Conservation (phyloP, 2,329 filamentous ascomycete genomes). For the Fusarium xylarioides region DNA sequence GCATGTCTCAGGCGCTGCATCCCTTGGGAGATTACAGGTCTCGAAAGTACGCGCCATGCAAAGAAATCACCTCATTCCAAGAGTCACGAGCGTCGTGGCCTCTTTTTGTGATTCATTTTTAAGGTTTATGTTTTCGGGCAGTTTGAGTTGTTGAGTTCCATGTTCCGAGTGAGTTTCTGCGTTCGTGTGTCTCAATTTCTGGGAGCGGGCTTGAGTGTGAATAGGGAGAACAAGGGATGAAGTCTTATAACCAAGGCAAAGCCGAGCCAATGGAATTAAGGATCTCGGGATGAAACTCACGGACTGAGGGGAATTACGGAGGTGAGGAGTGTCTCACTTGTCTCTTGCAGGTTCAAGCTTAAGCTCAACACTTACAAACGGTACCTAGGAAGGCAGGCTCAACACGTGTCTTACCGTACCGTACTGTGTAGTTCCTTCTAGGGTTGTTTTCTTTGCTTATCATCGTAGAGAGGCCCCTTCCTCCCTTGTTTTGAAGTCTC, state of each 20-base stretch:
- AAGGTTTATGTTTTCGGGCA: slow-evolving; percentile 14
- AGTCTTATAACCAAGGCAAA: background rate
- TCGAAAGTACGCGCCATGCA: background rate
- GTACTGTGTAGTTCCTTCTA: background rate
- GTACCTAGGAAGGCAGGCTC: background rate
- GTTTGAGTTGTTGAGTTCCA: background rate
- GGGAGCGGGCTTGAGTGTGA: background rate
- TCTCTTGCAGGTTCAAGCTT: background rate
- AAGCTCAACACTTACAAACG: background rate
- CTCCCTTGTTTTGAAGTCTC: background rate
- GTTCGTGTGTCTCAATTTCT: background rate
- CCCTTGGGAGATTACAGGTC: slow-evolving; percentile 27
- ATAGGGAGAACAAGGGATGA: background rate
- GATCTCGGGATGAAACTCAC: background rate
- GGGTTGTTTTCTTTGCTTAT: background rate
- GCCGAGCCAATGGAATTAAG: background rate
- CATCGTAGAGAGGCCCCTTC: background rate
- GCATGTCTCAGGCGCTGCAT: slow-evolving; percentile 23
- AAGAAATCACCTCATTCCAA: slow-evolving; percentile 15
- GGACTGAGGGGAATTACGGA: background rate
- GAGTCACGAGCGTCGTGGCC: background rate
- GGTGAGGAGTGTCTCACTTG: slow-evolving; percentile 13
- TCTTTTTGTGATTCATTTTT: background rate
- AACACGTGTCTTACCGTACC: slow-evolving; percentile 3
- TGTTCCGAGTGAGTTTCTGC: background rate